phyloP scores from a whole-genome alignment of 1,284 basidiomycete genomes.

The Leccinum olivaceoglutinosum region DNA sequence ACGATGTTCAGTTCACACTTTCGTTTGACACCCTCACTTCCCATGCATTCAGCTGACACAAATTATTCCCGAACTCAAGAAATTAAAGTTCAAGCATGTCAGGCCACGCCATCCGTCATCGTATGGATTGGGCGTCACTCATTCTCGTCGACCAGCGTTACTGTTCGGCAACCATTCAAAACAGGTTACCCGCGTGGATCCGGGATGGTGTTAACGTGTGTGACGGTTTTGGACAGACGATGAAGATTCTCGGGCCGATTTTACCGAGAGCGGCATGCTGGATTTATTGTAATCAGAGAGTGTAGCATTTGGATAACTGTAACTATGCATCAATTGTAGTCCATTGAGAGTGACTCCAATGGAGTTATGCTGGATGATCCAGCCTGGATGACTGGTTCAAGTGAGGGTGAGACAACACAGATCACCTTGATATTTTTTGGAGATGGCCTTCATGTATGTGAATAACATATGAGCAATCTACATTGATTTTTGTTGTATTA shows the following conservation, averaged over 20 bases:
- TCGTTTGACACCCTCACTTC: too few relatives aligned
- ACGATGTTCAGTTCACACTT: neutral
- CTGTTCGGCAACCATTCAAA: conserved; percentile 55
- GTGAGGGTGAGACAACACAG: too few relatives aligned
- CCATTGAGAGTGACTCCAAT: too few relatives aligned
- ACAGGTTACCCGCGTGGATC: conserved; percentile 88
- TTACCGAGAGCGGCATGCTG: conserved; percentile 43
- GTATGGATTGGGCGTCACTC: conserved; percentile 80
- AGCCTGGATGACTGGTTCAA: too few relatives aligned
- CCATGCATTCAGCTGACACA: conserved; percentile 70
- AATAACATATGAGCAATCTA: too few relatives aligned
- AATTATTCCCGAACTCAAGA: conserved; percentile 81
- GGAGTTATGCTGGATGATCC: too few relatives aligned
- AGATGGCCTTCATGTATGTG: too few relatives aligned
- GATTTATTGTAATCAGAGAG: too few relatives aligned
- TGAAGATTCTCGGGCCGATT: conserved; percentile 67
- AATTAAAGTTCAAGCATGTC: conserved; percentile 46
- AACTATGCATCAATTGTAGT: too few relatives aligned
- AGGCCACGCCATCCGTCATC: conserved; percentile 89
- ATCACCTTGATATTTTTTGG: too few relatives aligned
- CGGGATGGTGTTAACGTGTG: conserved; percentile 57
- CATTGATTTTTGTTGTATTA: too few relatives aligned
- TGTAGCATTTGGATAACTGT: too few relatives aligned
- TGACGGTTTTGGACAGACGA: conserved; percentile 69
- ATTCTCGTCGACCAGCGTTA: conserved; percentile 86